phyloP scores from a whole-genome alignment of 495 filamentous ascomycete genomes.

The Penicillium pulvis region DNA sequence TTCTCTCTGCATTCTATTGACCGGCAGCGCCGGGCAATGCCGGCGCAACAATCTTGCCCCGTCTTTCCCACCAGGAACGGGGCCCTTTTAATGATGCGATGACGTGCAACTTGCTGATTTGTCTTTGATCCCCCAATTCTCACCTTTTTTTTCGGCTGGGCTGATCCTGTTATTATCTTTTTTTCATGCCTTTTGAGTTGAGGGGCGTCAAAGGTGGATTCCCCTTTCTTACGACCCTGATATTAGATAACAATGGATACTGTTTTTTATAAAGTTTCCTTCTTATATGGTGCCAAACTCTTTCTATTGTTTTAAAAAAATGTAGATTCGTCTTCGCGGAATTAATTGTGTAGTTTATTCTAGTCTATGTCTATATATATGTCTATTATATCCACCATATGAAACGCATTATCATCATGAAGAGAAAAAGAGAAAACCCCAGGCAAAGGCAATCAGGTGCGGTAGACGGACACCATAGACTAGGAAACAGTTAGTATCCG shows the following conservation, averaged over 20 bases:
- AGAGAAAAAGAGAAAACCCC: neutral
- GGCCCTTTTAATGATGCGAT: conserved; percentile 24
- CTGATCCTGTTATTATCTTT: conserved; percentile 18
- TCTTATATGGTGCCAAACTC: no score
- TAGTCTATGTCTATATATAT: conserved; percentile 6
- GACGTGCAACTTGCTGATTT: conserved; percentile 26
- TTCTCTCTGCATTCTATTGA: conserved; percentile 3
- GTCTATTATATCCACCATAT: neutral
- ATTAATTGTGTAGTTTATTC: neutral
- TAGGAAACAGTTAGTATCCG: conserved; percentile 13
- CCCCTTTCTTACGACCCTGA: conserved; percentile 22
- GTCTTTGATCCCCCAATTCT: conserved; percentile 14
- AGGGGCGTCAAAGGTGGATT: conserved; percentile 26
- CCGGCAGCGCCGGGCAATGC: conserved; percentile 1
- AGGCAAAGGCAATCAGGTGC: conserved; percentile 19
- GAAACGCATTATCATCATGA: neutral
- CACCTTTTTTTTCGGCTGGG: conserved; percentile 25
- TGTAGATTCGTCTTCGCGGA: no score
- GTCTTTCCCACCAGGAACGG: conserved; percentile 8
- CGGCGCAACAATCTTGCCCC: conserved; percentile 11
- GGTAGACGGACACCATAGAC: conserved; percentile 45
- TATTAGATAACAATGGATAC: conserved; percentile 46
- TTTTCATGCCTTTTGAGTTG: conserved; percentile 21
- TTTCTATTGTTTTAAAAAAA: no score
- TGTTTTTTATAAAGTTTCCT: conserved; percentile 4